Evolutionary conservation across 306 rosid species (phyloP).

Genomic region (Trichosanthes truncata): DNA sequence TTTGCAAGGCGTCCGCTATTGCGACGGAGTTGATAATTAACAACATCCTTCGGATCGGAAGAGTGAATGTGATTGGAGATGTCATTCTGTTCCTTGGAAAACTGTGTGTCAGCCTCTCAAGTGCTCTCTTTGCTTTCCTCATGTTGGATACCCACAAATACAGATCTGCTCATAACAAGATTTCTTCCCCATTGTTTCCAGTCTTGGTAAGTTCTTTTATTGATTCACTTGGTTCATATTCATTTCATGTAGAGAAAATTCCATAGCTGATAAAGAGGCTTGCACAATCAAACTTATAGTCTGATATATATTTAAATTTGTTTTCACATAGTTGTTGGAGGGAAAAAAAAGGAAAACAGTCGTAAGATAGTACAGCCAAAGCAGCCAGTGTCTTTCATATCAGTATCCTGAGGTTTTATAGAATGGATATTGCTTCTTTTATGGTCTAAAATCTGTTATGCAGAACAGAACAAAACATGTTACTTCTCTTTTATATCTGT

Average conservation of each 20-base stretch:
- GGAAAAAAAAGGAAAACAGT: not conserved
- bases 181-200: conserved; percentile 93
- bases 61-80: conserved; percentile 91
- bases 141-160: conserved; percentile 85
- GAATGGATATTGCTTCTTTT: not conserved
- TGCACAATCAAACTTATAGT: not conserved
- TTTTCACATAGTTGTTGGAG: not conserved
- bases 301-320: not conserved
- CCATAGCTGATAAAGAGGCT: not conserved
- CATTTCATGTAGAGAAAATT: not conserved
- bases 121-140: conserved; percentile 83
- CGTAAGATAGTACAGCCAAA: not conserved
- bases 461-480: not conserved
- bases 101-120: conserved; percentile 82
- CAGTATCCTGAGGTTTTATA: not conserved
- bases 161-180: conserved; percentile 71
- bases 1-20: conserved; percentile 63
- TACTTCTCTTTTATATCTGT: not conserved
- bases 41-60: conserved; percentile 85
- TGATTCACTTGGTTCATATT: not conserved
- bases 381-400: not conserved
- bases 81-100: conserved; percentile 91
- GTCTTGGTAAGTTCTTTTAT: conserved; percentile 55
- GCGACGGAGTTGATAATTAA: conserved; percentile 81
- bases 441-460: not conserved